These are phyloP conservation scores for Crithidia mellificae DNA, from an alignment of 208 protist species.

Conservation along the genomic window DNA sequence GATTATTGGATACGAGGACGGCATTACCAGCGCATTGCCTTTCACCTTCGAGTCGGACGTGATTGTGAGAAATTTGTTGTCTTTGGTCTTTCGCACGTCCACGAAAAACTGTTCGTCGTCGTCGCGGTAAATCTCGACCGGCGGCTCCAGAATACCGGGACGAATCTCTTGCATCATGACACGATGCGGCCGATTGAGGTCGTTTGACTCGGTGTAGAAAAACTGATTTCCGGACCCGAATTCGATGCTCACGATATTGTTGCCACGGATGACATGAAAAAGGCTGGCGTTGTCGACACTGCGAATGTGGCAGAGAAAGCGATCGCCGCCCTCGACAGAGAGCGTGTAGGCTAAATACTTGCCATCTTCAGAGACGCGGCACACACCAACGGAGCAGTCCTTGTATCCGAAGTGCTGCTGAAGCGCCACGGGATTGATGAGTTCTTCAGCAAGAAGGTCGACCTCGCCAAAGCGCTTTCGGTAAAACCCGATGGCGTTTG, in stretches of 20 bases:
- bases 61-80: constrained; percentile 79
- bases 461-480: constrained; percentile 85
- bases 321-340: constrained; percentile 85
- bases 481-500: constrained; percentile 86
- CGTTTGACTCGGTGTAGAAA: constrained; percentile 91
- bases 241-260: constrained; percentile 91
- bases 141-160: constrained; percentile 78
- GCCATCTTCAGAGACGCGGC: constrained; percentile 87
- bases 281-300: constrained; percentile 88
- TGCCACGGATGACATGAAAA: constrained; percentile 90
- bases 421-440: constrained; percentile 86
- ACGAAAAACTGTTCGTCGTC: constrained; percentile 91
- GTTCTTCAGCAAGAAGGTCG: constrained; percentile 84
- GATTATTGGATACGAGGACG: constrained; percentile 83
- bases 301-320: constrained; percentile 90
- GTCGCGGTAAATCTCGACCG: constrained; percentile 86
- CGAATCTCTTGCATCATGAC: constrained; percentile 91
- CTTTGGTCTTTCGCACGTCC: constrained; percentile 88
- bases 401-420: constrained; percentile 91
- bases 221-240: constrained; percentile 85
- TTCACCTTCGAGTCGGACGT: constrained; percentile 90
- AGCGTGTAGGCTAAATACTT: constrained; percentile 90
- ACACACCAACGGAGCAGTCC: constrained; percentile 85
- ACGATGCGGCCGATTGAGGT: constrained; percentile 81
- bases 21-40: constrained; percentile 74